Base-by-base conservation (phyloP, 352 stramenopile species). In the Halophytophthora polymorphica region DNA sequence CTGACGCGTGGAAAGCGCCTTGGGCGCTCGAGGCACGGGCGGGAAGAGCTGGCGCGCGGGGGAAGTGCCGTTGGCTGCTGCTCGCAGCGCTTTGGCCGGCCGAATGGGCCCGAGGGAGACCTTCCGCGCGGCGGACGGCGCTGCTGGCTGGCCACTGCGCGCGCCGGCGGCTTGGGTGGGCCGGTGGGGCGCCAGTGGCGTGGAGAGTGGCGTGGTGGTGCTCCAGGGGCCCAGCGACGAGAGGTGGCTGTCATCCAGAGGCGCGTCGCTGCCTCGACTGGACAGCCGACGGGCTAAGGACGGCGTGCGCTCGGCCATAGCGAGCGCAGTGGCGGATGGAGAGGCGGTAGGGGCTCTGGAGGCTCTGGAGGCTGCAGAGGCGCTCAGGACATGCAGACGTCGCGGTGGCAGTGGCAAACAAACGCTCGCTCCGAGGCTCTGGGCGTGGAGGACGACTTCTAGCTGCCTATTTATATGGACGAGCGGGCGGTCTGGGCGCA, bases 191-290 rank as follows among this genome's bases (percentile, higher is more conserved):
- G 62, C 42, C 41, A 59, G 49, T 6, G 56, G 56, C 15, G 61
- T 69, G 25, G 61, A 33, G 15, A 22, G 38, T 10, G 56, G 57
- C 1, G 56, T 70, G 25, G 35, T 19, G 40, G 40, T 44, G 33
- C 38, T 56, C 59, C 60, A 68, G 36, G 60, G 60, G 21, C 60
- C 64, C 21, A 68, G 21, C 11, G 60, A 18, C 43, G 34, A 45
- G 12, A 55, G 35, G 29, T 52, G 40, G 23, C 17, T 38, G 40
- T 59, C 57, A 31, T 41, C 19, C 10, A 42, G 13, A 6, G 15
- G n/a, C 10, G 23, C 45, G 23, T 60, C 47, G 18, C 46, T 55
- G 13, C 58, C 53, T 54, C 53, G 48, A 36, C 46, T 58, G 11
- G 33, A 51, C 6, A 58, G 34, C 14, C 43, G 52, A 6, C 58